Percentiles rank a stretch among this genome's conserved stretches.
phyloP scores from a whole-genome alignment of 2,329 filamentous ascomycete genomes.

The Rosellinia necatrix region DNA sequence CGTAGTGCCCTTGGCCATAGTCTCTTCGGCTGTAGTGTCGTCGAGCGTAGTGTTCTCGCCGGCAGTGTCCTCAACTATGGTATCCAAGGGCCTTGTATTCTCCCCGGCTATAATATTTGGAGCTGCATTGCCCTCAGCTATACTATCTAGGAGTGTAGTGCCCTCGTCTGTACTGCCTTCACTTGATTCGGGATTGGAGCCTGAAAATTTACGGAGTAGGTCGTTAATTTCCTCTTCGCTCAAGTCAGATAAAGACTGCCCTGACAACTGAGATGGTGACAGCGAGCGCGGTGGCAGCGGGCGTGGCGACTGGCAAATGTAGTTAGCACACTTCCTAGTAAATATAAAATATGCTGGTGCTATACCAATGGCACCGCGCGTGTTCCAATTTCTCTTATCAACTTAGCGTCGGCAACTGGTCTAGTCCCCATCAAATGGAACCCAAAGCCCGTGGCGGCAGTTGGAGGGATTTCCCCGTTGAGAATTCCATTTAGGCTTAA shows the following conservation, averaged over 20 bases:
- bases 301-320: constrained; percentile 20
- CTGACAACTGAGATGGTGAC: constrained; percentile 16
- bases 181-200: constrained; percentile 7
- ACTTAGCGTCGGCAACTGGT: constrained; percentile 48
- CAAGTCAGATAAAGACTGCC: constrained; percentile 11
- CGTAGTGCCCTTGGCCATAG: too few species aligned
- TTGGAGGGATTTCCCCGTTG: constrained; percentile 55
- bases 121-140: too few species aligned
- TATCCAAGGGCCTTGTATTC: too few species aligned
- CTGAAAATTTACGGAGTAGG: constrained; percentile 6
- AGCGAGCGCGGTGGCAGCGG: background rate
- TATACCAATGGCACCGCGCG: constrained; percentile 45
- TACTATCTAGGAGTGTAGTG: too few species aligned
- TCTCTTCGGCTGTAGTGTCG: too few species aligned
- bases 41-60: too few species aligned
- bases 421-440: constrained; percentile 51
- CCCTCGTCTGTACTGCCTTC: too few species aligned
- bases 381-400: constrained; percentile 48
- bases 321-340: constrained; percentile 17
- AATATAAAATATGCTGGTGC: constrained; percentile 3
- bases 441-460: constrained; percentile 56
- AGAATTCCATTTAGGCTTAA: constrained; percentile 56
- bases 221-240: constrained; percentile 17
- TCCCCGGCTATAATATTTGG: too few species aligned
- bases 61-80: too few species aligned